phyloP scores from a whole-genome alignment of 2,329 filamentous ascomycete species.

The Rutstroemia sp. region DNA sequence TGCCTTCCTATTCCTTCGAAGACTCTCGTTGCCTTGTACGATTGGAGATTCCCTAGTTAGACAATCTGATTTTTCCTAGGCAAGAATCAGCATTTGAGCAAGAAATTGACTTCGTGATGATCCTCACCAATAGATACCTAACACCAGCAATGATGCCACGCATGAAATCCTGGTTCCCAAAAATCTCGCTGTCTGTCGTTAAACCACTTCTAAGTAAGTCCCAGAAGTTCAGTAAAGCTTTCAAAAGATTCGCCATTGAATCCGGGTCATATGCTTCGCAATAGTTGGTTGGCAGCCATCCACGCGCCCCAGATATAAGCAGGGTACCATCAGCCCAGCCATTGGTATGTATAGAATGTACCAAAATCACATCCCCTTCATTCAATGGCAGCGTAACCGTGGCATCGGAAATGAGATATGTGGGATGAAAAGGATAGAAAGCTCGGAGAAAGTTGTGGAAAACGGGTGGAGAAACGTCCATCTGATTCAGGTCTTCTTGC shows the following conservation, averaged over 20 bases:
- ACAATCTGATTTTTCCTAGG: slow-evolving; percentile 82
- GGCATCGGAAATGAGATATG: slow-evolving; percentile 66
- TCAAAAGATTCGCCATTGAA: slow-evolving; percentile 76
- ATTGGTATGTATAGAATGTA: slow-evolving; percentile 96
- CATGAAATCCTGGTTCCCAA: slow-evolving; percentile 89
- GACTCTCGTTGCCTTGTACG: slow-evolving; percentile 65
- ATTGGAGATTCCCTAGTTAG: slow-evolving; percentile 72
- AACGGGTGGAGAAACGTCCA: slow-evolving; percentile 47
- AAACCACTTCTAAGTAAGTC: slow-evolving; percentile 75
- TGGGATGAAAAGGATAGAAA: slow-evolving; percentile 86
- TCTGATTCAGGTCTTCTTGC: slow-evolving; percentile 43
- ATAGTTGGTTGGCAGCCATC: slow-evolving; percentile 97
- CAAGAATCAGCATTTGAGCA: slow-evolving; percentile 7
- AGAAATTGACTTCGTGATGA: not conserved
- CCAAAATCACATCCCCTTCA: slow-evolving; percentile 84
- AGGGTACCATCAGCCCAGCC: slow-evolving; percentile 97
- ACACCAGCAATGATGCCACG: slow-evolving; percentile 91
- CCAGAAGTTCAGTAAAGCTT: slow-evolving; percentile 86
- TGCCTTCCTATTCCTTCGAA: slow-evolving; percentile 78
- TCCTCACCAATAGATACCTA: slow-evolving; percentile 74
- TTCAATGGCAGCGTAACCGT: slow-evolving; percentile 84
- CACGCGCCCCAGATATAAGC: slow-evolving; percentile 74
- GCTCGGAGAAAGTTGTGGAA: slow-evolving; percentile 95
- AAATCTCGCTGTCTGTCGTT: slow-evolving; percentile 68
- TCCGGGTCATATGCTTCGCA: slow-evolving; percentile 91